Percentiles rank a stretch among this genome's conserved stretches.
These are phyloP conservation scores for Xylaria nigripes DNA, from an alignment of 495 filamentous ascomycete genomes.

Conservation along the genomic window DNA sequence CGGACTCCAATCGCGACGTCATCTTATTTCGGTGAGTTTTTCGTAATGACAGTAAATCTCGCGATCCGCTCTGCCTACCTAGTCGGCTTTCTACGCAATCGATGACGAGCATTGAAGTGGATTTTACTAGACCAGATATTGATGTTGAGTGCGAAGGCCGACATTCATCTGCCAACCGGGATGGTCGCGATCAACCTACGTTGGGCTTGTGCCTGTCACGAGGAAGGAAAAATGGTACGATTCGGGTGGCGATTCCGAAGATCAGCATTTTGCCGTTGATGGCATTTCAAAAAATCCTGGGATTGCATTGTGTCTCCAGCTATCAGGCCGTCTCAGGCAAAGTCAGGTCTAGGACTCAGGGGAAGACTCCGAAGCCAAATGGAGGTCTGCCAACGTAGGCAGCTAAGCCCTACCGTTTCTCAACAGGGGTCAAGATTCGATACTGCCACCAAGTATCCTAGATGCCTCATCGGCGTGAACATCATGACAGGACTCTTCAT, in stretches of 20 bases:
- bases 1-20: neutral
- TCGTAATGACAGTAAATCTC: neutral
- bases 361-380: neutral
- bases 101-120: neutral
- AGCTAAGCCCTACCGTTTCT: neutral
- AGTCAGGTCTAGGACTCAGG: neutral
- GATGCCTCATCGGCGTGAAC: neutral
- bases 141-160: neutral
- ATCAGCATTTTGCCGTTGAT: slow-evolving; percentile 3
- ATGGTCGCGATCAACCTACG: slow-evolving; percentile 5
- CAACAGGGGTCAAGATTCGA: neutral
- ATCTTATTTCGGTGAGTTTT: slow-evolving; percentile 7
- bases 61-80: neutral
- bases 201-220: neutral
- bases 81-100: neutral
- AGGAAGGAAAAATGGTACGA: slow-evolving; percentile 8
- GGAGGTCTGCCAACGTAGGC: neutral
- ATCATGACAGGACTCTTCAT: neutral
- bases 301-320: neutral
- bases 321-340: neutral
- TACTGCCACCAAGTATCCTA: too few relatives aligned
- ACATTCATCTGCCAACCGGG: neutral
- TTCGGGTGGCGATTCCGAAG: slow-evolving; percentile 8
- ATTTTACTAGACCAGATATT: neutral
- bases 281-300: neutral